These are phyloP conservation scores for Eucalyptus guilfoylei DNA, from an alignment of 345 rosid species.

Conservation along the genomic window DNA sequence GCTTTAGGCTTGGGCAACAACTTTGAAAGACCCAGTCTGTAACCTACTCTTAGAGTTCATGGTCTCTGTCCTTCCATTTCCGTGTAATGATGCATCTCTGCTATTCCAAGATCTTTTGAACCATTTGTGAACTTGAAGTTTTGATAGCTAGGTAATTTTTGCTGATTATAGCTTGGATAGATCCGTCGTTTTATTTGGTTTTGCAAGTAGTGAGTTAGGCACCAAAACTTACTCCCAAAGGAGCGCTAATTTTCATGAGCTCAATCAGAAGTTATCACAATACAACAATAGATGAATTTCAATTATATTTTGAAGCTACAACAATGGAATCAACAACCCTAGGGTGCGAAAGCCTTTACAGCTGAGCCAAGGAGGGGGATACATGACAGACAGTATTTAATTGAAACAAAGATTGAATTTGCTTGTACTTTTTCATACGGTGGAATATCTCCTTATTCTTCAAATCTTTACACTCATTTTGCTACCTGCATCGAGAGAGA, in stretches of 20 bases:
- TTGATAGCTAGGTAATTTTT: not conserved
- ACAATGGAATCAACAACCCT: not conserved
- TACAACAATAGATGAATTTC: not conserved
- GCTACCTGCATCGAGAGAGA: not conserved
- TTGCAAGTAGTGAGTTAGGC: not conserved
- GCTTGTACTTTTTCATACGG: not conserved
- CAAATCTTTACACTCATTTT: not conserved
- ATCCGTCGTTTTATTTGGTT: not conserved
- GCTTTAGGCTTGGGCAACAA: not conserved
- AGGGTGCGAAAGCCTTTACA: not conserved
- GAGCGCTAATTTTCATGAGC: not conserved
- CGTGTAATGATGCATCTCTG: not conserved
- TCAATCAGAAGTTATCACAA: not conserved
- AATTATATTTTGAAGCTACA: not conserved
- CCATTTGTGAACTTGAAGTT: not conserved
- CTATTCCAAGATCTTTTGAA: not conserved
- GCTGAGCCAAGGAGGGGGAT: not conserved
- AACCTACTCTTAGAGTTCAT: not conserved
- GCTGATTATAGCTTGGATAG: not conserved
- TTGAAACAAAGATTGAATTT: not conserved
- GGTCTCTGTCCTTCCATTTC: not conserved
- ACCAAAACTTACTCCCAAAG: not conserved
- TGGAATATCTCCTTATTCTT: not conserved
- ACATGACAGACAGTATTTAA: not conserved
- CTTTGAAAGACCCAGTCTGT: not conserved